Evolutionary conservation across 371 early-diverging fungal genomes (phyloP), one percentile per base, ranked within the genome.

Genomic region (Apophysomyces sp.): DNA sequence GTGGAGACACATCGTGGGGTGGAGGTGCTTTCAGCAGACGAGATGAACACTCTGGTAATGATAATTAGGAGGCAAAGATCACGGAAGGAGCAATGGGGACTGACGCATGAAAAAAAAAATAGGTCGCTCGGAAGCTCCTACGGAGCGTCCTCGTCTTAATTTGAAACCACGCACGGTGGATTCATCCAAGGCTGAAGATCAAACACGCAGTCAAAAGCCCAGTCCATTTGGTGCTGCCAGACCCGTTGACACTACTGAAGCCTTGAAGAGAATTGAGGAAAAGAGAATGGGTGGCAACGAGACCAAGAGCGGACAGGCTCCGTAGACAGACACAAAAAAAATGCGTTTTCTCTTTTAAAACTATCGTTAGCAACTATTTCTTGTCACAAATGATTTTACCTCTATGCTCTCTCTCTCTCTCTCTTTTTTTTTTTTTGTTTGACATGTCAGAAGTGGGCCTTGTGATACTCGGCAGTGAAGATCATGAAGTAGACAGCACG

Each of bases 191-290:
- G 44, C 56, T 15, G 52, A 57, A 8, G 55, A 52, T 7, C 11
- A 31, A 15, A 16, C 65, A n/a, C 36, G 39, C 12, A 30, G 56
- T 27, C 72, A 51, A 55, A 90, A 89, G 68, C 64, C 88, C 30
- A 92, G 88, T 76, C 94, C 94, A 31, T 94, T 94, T 61, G 94
- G 94, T 53, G 88, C 76, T 21, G 94, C 94, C 60, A 86, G 78
- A 61, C 91, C 94, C 58, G 85, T 91, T 57, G 93, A 94, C 73
- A 89, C 86, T 32, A 80, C 75, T 30, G 88, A 83, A 57, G 86
- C 84, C 24, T 75, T 91, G 73, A 75, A 84, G 31, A 78, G 85
- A 28, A 60, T 90, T n/a, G 94, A 94, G 64, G 89, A 92, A 58
- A 85, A 83, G 71, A 70, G 72, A 62, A 59, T 67, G 57, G n/a